These are phyloP conservation scores for Colletotrichum caudatum DNA, from an alignment of 2,329 filamentous ascomycete species.

Conservation along the genomic window DNA sequence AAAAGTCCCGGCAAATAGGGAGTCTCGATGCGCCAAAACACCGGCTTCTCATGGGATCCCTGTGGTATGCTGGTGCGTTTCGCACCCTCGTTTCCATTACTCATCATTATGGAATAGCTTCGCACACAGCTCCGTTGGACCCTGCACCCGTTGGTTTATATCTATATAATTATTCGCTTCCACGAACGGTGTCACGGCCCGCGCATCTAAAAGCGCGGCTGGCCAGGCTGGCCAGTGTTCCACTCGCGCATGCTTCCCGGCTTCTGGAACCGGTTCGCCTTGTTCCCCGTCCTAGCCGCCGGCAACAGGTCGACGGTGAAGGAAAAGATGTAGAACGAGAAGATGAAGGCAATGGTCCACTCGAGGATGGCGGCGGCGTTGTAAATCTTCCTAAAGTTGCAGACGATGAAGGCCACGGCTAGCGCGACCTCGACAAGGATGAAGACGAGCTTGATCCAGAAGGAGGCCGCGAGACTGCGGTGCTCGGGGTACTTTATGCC, in stretches of 20 bases:
- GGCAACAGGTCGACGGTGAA: slow-evolving; percentile 91
- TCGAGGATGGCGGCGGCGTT: slow-evolving; percentile 84
- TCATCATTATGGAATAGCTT: neutral
- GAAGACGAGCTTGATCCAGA: slow-evolving; percentile 89
- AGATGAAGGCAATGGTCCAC: slow-evolving; percentile 83
- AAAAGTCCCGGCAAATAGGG: neutral
- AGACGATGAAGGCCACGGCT: slow-evolving; percentile 77
- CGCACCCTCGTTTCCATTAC: neutral
- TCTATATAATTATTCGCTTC: neutral
- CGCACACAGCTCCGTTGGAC: neutral
- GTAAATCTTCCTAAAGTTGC: slow-evolving; percentile 58
- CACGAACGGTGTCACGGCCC: neutral
- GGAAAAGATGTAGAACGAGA: slow-evolving; percentile 87
- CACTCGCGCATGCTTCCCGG: slow-evolving; percentile 28
- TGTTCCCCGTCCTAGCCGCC: slow-evolving; percentile 71
- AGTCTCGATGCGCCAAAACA: slow-evolving; percentile 24
- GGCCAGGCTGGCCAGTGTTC: neutral
- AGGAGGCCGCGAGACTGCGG: slow-evolving; percentile 79
- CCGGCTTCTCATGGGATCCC: slow-evolving; percentile 9
- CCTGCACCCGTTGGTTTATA: neutral
- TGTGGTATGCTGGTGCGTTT: slow-evolving; percentile 12
- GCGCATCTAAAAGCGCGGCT: slow-evolving; percentile 6
- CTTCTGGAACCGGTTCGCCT: slow-evolving; percentile 34
- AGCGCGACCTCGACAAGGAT: slow-evolving; percentile 83
- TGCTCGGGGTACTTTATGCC: slow-evolving; percentile 81